Conservation (phyloP, 164 flowering plant species). For the Litsea cubeba region DNA sequence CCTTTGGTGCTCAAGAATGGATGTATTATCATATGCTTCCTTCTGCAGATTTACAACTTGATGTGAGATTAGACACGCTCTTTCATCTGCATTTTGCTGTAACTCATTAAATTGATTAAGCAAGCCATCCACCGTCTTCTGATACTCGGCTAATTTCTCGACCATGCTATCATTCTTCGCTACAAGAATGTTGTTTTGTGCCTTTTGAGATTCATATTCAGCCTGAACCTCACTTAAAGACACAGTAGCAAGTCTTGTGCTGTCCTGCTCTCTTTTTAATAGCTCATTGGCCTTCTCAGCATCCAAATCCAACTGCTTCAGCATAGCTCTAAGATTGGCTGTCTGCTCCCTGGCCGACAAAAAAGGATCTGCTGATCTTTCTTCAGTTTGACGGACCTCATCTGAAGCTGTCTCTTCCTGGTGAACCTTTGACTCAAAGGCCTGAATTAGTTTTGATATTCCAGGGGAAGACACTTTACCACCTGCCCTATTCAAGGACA, state of each 20-base stretch:
- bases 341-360: slow-evolving; percentile 33
- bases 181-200: slow-evolving; percentile 24
- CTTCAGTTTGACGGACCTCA: slow-evolving; percentile 27
- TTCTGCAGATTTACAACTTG: slow-evolving; percentile 47
- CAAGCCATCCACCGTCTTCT: slow-evolving; percentile 40
- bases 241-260: slow-evolving; percentile 23
- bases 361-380: slow-evolving; percentile 34
- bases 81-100: slow-evolving; percentile 36
- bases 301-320: slow-evolving; percentile 41
- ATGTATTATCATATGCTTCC: slow-evolving; percentile 34
- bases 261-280: slow-evolving; percentile 29
- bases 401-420: slow-evolving; percentile 46
- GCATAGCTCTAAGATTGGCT: slow-evolving; percentile 34
- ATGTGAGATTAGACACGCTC: slow-evolving; percentile 21
- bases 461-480: slow-evolving; percentile 43
- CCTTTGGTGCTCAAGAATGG: slow-evolving; percentile 46
- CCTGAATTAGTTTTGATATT: slow-evolving; percentile 74
- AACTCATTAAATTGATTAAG: slow-evolving; percentile 36
- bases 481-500: slow-evolving; percentile 31
- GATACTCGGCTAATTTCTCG: slow-evolving; percentile 32
- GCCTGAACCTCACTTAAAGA: slow-evolving; percentile 41
- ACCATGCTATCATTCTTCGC: slow-evolving; percentile 36
- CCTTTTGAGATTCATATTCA: slow-evolving; percentile 47
- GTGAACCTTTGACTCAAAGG: slow-evolving; percentile 72
- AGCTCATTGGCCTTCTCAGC: slow-evolving; percentile 35